Base-by-base conservation (phyloP, 768 basidiomycete species). In the Leccinum subgranulosum region DNA sequence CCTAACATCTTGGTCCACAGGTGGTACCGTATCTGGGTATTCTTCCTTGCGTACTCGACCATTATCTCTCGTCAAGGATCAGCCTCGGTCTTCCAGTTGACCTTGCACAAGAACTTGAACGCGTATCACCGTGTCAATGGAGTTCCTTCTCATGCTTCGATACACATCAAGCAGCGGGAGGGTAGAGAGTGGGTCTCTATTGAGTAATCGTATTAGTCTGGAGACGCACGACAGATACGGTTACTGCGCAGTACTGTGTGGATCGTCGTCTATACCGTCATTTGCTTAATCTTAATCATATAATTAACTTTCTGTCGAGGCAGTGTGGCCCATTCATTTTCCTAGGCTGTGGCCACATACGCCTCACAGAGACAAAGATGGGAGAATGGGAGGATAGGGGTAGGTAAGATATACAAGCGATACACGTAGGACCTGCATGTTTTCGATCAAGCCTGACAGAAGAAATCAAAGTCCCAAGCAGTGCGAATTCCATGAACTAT, bases 41-140 rank as follows among this genome's bases (percentile, higher is more conserved):
- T 89, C 83, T 99, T 99, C 87, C 83, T 99, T 31, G 97, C 95
- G 12, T 96, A 87, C 72, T 86, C 89, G 46, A 82, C 81, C n/a
- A 97, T 99, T 64, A 81, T 79, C 58, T 85, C 88, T 63, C 83
- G 92, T 27, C 92, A 98, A 80, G 97, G 97, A 33, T 79, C 87
- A 12, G 85, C 90, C 7, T 91, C 93, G 0, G 89, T 98, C 43
- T 99, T 96, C 90, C 95, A 98, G 77, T 84, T 99, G 69, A 98
- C 95, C 5, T 75, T 95, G 60, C 96, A n/a, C n/a, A 99, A 99
- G 80, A 99, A 98, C 80, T 76, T 98, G 62, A 98, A 98, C 69
- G 92, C 87, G 0, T 98, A 87, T 79, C 94, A 93, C 69, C 90
- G 97, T 58, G 82, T 97, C 65, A 84, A 89, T 46, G 94, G 92